Conservation (phyloP, 2,329 filamentous ascomycete species). For the Intubia oerlemansii region DNA sequence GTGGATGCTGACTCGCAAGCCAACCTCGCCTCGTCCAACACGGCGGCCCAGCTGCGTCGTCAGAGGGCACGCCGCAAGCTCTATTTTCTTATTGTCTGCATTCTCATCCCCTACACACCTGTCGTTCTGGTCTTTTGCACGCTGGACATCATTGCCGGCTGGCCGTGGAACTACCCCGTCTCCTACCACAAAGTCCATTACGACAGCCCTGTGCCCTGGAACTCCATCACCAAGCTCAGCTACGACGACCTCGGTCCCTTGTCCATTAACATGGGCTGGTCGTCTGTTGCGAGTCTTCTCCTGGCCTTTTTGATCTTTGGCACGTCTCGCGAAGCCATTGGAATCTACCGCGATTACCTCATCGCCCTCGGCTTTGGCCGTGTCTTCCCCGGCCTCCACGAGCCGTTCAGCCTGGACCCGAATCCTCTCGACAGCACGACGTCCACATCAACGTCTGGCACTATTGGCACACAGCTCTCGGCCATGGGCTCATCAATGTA, state of each 20-base stretch:
- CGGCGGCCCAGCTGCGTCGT: conserved; percentile 17
- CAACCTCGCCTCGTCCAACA: conserved; percentile 17
- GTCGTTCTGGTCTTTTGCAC: conserved; percentile 20
- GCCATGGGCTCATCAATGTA: background rate
- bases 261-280: conserved; percentile 24
- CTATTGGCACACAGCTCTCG: background rate
- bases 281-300: conserved; percentile 23
- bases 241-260: conserved; percentile 18
- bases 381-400: conserved; percentile 19
- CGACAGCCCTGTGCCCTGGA: conserved; percentile 21
- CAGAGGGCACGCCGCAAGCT: conserved; percentile 28
- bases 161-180: conserved; percentile 15
- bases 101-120: conserved; percentile 29
- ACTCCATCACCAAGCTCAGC: conserved; percentile 23
- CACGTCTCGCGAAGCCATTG: conserved; percentile 28
- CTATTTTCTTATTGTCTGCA: conserved; percentile 31
- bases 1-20: conserved; percentile 20
- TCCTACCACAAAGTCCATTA: conserved; percentile 17
- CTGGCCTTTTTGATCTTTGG: conserved; percentile 33
- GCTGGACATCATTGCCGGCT: conserved; percentile 17
- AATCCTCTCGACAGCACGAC: conserved; percentile 1
- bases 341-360: conserved; percentile 21
- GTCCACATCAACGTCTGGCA: background rate
- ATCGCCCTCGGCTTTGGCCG: conserved; percentile 20
- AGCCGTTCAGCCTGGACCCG: conserved; percentile 6